Conservation (phyloP, 2,329 filamentous ascomycete species). For the Colletotrichum brevisporum region DNA sequence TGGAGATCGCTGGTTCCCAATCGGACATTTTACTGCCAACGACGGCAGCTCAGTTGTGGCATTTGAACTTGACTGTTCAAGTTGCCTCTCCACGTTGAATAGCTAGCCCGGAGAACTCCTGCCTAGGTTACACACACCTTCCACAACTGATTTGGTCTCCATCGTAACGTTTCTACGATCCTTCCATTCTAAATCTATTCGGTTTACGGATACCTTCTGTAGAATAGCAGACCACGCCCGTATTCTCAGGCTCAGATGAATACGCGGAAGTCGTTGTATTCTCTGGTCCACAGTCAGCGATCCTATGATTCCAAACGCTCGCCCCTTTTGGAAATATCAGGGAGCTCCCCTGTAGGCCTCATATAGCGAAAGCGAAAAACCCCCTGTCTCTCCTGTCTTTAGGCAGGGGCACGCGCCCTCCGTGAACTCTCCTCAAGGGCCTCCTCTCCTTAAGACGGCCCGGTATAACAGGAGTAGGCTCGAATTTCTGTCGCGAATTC, state of each 20-base stretch:
- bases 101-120: not conserved
- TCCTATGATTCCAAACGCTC: too few species aligned
- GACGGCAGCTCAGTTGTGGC: not conserved
- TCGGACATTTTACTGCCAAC: constrained; percentile 18
- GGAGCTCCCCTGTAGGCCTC: not conserved
- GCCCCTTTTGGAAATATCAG: not conserved
- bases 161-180: too few species aligned
- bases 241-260: not conserved
- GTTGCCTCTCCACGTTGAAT: too few species aligned
- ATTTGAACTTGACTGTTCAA: not conserved
- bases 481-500: not conserved
- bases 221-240: too few species aligned
- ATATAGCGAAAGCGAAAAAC: not conserved
- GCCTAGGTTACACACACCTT: too few species aligned
- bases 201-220: too few species aligned
- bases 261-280: not conserved
- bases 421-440: not conserved
- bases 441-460: not conserved
- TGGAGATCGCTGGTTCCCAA: not conserved
- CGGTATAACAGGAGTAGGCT: not conserved
- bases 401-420: not conserved
- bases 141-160: too few species aligned
- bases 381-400: not conserved
- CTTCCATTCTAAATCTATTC: too few species aligned
- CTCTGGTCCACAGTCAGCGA: not conserved